Base-by-base conservation (phyloP, 768 basidiomycete genomes). In the Mycena belliarum region DNA sequence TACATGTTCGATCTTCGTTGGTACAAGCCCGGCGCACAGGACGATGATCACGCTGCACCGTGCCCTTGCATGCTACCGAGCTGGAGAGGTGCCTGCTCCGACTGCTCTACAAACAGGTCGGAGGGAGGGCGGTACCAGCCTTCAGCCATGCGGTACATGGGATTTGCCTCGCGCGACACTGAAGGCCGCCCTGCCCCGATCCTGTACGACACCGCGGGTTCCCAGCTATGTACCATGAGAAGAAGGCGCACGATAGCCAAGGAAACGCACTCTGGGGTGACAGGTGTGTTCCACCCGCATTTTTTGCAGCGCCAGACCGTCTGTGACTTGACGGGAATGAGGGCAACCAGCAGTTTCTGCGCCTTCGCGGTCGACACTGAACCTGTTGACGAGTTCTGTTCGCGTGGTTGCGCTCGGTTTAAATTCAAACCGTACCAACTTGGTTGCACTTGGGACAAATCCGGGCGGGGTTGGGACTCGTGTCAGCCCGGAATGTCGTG, bases 101-200 rank as follows among this genome's bases (percentile, higher is more conserved):
- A 45, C 10, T 43, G 11, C 11, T 40, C 60, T 32, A 14, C 53
- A 20, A 63, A 63, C 28, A 63, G 7, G 24, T 47, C n/a, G 15
- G 57, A 54, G 7, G 61, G 61, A n/a, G 61, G 61, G 18, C 61
- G 57, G 55, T 55, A 59, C 61, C 61, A 63, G 6, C 57, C 49
- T 26, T 63, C 61, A 10, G 61, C 61, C 44, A 63, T 59, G 33
- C 61, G 61, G 33, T 43, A 59, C 61, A 63, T 63, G 6, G 61
- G 61, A 33, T 63, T 63, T 11, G 38, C 38, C 37, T 60, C 58
- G 6, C 57, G 63, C 0, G 55, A 49, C 3, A 51, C 49, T 35
- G 59, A 60, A 3, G 59, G 63, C 14, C 62, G 41, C 33, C 62
- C 62, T 9, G 41, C 54, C 29, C 49, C 46, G 8, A 63, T 37